phyloP scores from a whole-genome alignment of 176 grass and related monocot genomes.

The Avena atlantica region DNA sequence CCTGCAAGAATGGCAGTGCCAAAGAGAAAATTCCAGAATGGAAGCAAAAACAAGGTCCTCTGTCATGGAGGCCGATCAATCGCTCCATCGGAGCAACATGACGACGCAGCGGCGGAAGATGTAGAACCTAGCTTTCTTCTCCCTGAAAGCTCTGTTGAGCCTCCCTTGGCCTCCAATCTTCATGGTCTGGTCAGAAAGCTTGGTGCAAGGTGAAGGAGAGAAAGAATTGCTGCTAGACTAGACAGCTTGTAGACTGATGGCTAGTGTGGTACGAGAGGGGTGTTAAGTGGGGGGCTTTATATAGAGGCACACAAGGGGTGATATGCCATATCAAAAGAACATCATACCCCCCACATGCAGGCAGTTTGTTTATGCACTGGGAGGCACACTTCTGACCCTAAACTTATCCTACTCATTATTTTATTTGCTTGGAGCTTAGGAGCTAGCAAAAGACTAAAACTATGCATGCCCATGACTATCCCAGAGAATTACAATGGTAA shows the following conservation, averaged over 20 bases:
- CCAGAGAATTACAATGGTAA: slow-evolving; percentile 44
- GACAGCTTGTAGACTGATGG: slow-evolving; percentile 20
- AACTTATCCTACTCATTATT: slow-evolving; percentile 49
- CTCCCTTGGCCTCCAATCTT: slow-evolving; percentile 59
- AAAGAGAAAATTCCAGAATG: slow-evolving; percentile 23
- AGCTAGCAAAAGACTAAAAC: slow-evolving; percentile 58
- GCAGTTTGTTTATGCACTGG: slow-evolving; percentile 56
- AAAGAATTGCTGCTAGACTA: slow-evolving; percentile 7
- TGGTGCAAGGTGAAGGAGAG: slow-evolving; percentile 24
- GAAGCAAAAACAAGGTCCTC: slow-evolving; percentile 29
- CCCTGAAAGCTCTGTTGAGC: slow-evolving; percentile 65
- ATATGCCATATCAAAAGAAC: slow-evolving; percentile 57
- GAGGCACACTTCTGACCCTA: slow-evolving; percentile 59
- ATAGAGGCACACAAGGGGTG: slow-evolving; percentile 45
- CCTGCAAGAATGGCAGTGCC: slow-evolving; percentile 46
- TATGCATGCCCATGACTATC: slow-evolving; percentile 43
- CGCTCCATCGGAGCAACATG: slow-evolving; percentile 67
- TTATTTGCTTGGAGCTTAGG: slow-evolving; percentile 53
- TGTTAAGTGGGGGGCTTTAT: slow-evolving; percentile 46
- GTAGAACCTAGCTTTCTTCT: slow-evolving; percentile 66
- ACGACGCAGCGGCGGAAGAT: slow-evolving; percentile 60
- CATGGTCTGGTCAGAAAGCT: slow-evolving; percentile 45
- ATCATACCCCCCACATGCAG: slow-evolving; percentile 62
- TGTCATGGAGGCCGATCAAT: slow-evolving; percentile 36
- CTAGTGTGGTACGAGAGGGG: slow-evolving; percentile 36